phyloP scores from a whole-genome alignment of 257 asterid species.

The Ajuga chamaepitys region DNA sequence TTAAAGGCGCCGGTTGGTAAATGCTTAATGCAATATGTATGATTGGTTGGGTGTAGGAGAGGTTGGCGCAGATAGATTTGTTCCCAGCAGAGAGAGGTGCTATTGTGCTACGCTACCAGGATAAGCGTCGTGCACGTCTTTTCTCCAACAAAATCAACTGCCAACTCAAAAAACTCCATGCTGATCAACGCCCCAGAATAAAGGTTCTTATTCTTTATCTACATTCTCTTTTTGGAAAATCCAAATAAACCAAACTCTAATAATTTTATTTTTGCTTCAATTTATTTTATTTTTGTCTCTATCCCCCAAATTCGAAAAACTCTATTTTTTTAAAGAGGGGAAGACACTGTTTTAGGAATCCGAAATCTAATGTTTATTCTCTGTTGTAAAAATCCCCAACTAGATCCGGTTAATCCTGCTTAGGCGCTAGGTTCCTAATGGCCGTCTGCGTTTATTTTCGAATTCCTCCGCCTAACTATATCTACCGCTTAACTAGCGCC shows the following conservation, averaged over 20 bases:
- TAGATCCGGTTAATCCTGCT: no score
- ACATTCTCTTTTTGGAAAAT: neutral
- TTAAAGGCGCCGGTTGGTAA: neutral
- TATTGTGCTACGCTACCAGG: slow-evolving; percentile 43
- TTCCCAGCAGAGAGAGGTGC: slow-evolving; percentile 53
- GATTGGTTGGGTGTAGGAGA: slow-evolving; percentile 39
- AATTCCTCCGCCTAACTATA: no score
- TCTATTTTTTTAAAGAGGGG: no score
- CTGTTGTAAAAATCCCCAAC: no score
- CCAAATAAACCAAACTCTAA: neutral
- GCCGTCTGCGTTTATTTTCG: no score
- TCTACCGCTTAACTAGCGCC: no score
- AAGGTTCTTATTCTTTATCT: slow-evolving; percentile 31
- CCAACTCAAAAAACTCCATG: slow-evolving; percentile 52
- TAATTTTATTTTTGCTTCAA: no score
- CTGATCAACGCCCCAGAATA: slow-evolving; percentile 58
- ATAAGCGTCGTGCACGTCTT: slow-evolving; percentile 43
- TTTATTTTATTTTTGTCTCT: no score
- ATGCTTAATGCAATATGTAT: neutral
- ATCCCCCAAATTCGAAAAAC: no score
- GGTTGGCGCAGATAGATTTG: slow-evolving; percentile 54
- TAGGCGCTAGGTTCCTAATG: no score
- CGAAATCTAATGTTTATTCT: no score
- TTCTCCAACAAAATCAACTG: slow-evolving; percentile 55
- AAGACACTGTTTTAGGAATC: no score